These are phyloP conservation scores for Apophysomyces ossiformis DNA, from an alignment of 371 early-diverging fungal genomes.

Conservation along the genomic window DNA sequence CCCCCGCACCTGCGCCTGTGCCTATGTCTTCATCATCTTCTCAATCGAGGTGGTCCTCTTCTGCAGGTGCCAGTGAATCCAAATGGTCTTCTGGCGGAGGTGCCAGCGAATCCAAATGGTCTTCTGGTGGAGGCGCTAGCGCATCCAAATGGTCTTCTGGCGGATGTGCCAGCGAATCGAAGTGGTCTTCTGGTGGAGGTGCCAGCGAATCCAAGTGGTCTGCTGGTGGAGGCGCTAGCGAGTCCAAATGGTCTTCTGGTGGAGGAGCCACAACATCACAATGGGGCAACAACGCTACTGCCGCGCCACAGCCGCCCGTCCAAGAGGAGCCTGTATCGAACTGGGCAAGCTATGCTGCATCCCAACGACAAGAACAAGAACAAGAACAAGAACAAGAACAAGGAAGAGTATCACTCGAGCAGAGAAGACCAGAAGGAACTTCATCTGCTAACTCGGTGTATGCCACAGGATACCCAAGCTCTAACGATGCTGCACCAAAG, in stretches of 20 bases:
- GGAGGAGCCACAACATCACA: too few species aligned
- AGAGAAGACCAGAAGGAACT: constrained; percentile 6
- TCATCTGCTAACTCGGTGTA: constrained; percentile 18
- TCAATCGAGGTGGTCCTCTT: constrained; percentile 16
- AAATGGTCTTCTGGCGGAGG: constrained; percentile 13
- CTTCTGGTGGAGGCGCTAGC: not conserved
- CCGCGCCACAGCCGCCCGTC: too few species aligned
- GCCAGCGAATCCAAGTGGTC: too few species aligned
- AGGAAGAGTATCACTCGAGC: not conserved
- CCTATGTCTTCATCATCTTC: not conserved
- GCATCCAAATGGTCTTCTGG: not conserved
- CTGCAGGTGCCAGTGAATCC: constrained; percentile 16
- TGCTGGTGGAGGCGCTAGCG: too few species aligned
- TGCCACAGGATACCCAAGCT: not conserved
- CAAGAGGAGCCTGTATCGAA: too few species aligned
- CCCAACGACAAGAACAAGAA: too few species aligned
- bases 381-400: too few species aligned
- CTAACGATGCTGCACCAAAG: not conserved
- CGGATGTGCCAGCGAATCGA: not conserved
- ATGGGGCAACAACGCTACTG: too few species aligned
- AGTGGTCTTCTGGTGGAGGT: not conserved
- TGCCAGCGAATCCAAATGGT: not conserved
- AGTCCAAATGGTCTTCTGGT: too few species aligned
- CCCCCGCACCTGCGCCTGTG: not conserved
- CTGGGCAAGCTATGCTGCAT: too few species aligned